phyloP scores from a whole-genome alignment of 2,329 filamentous ascomycete species.

The Metarhizium robertsii region DNA sequence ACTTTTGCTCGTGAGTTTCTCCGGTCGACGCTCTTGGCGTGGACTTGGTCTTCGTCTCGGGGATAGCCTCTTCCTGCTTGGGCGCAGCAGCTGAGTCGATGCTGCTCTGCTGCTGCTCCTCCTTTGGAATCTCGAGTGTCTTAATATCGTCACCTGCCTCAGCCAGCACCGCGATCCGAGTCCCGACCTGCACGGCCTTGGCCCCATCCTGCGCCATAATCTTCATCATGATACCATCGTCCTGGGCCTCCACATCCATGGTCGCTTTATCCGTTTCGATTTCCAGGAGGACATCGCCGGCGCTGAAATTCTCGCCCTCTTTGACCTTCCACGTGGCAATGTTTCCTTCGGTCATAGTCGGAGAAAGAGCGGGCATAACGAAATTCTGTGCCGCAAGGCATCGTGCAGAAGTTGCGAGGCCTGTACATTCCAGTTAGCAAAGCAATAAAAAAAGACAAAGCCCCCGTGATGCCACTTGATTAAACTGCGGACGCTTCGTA shows the following conservation, averaged over 20 bases:
- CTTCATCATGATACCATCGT: conserved; percentile 79
- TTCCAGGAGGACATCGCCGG: conserved; percentile 80
- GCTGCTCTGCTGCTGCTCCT: conserved; percentile 39
- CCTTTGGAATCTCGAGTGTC: conserved; percentile 64
- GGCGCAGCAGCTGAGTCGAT: neutral
- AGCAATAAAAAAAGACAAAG: neutral
- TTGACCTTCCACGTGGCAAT: conserved; percentile 80
- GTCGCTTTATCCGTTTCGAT: conserved; percentile 93
- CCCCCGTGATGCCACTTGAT: neutral
- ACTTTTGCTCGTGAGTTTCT: conserved; percentile 54
- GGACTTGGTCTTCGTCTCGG: conserved; percentile 42
- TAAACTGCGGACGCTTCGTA: neutral
- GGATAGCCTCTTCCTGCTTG: conserved; percentile 15
- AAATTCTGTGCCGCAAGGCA: conserved; percentile 73
- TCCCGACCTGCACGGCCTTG: conserved; percentile 70
- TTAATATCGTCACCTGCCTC: conserved; percentile 73
- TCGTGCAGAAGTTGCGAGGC: conserved; percentile 52
- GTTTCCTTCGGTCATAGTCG: conserved; percentile 90
- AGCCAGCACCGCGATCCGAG: conserved; percentile 73
- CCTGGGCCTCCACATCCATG: conserved; percentile 91
- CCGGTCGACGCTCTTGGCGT: conserved; percentile 27
- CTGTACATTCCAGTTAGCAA: conserved; percentile 29
- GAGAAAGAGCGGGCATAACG: conserved; percentile 83
- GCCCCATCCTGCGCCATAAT: conserved; percentile 65
- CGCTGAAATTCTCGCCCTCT: conserved; percentile 73